phyloP scores from a whole-genome alignment of 345 rosid species.

The Atalantia buxifolia region DNA sequence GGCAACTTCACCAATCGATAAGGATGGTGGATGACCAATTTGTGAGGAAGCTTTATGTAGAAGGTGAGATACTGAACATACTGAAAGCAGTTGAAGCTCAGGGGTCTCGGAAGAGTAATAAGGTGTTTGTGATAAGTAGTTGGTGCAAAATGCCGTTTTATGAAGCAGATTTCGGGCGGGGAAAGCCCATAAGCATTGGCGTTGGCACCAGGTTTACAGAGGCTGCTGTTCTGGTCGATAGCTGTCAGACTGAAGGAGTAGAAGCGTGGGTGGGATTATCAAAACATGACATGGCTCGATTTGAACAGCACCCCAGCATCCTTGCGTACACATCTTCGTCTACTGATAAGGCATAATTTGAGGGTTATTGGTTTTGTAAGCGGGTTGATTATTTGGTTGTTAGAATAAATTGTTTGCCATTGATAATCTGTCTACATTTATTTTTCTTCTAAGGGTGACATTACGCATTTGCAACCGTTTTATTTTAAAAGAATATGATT shows the following conservation, averaged over 20 bases:
- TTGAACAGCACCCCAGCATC: conserved; percentile 15
- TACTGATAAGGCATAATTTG: not conserved
- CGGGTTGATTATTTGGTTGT: not conserved
- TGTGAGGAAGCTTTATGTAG: not conserved
- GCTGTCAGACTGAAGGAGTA: conserved; percentile 17
- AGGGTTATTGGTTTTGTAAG: not conserved
- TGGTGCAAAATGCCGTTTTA: not conserved
- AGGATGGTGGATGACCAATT: not conserved
- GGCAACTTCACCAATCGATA: not conserved
- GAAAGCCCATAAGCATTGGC: not conserved
- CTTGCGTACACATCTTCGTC: conserved; percentile 11
- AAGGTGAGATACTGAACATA: not conserved
- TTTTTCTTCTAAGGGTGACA: not conserved
- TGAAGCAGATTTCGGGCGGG: not conserved
- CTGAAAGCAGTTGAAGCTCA: not conserved
- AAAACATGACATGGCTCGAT: conserved; percentile 18
- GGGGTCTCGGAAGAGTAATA: not conserved
- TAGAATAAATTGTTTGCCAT: not conserved
- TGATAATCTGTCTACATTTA: not conserved
- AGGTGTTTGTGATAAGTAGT: not conserved
- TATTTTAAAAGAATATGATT: too few species aligned
- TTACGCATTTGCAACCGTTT: not conserved
- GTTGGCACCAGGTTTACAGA: not conserved
- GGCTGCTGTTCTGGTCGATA: not conserved
- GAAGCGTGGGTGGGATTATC: conserved; percentile 28